phyloP scores from a whole-genome alignment of 2,329 filamentous ascomycete genomes.

The Chalara sp. region DNA sequence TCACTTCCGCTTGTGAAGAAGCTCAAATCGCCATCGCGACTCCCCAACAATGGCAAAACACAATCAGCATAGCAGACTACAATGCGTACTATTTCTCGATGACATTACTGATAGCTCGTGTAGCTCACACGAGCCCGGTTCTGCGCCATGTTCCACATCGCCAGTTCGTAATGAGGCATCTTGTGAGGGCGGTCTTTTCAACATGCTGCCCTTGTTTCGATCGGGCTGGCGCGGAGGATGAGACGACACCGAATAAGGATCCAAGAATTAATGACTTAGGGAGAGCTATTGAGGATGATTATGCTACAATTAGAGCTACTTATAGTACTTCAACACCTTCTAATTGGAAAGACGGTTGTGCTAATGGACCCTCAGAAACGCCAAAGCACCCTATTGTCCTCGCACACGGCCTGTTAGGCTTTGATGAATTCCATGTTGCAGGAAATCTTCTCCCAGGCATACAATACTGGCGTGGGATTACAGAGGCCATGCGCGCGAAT shows the following conservation, averaged over 20 bases:
- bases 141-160: slow-evolving; percentile 12
- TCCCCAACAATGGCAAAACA: no score
- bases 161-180: no score
- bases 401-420: slow-evolving; percentile 59
- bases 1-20: no score
- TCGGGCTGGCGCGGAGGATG: slow-evolving; percentile 5
- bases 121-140: slow-evolving; percentile 19
- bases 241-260: slow-evolving; percentile 27
- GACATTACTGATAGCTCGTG: slow-evolving; percentile 21
- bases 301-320: slow-evolving; percentile 47
- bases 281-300: slow-evolving; percentile 52
- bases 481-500: slow-evolving; percentile 46
- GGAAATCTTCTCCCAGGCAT: slow-evolving; percentile 45
- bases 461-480: slow-evolving; percentile 60
- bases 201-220: background rate
- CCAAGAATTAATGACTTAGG: slow-evolving; percentile 44
- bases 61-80: background rate
- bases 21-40: no score
- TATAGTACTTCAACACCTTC: slow-evolving; percentile 39
- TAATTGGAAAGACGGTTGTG: background rate
- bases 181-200: no score
- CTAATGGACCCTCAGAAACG: slow-evolving; percentile 29
- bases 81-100: slow-evolving; percentile 20
- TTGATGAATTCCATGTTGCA: slow-evolving; percentile 47
- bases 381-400: slow-evolving; percentile 58